Percentiles rank a stretch among this genome's conserved stretches.
These are phyloP conservation scores for Fusarium caatingaense DNA, from an alignment of 2,329 filamentous ascomycete species.

Conservation along the genomic window DNA sequence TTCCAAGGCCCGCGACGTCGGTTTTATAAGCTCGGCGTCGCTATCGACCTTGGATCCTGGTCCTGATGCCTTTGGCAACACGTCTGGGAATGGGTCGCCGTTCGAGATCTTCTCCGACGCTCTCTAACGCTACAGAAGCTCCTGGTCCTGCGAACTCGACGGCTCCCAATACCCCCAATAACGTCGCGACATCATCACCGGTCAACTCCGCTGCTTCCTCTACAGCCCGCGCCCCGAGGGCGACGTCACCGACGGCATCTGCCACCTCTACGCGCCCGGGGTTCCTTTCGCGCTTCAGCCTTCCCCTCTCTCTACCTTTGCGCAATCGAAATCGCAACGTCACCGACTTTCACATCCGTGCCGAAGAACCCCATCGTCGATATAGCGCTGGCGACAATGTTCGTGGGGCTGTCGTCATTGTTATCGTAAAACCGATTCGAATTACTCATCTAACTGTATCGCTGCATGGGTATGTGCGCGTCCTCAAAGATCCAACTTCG, in stretches of 20 bases:
- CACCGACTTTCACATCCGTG: slow-evolving; percentile 81
- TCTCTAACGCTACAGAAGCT: slow-evolving; percentile 57
- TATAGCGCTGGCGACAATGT: slow-evolving; percentile 82
- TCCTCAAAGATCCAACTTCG: slow-evolving; percentile 76
- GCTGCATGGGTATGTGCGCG: slow-evolving; percentile 82
- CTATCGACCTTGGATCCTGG: slow-evolving; percentile 41
- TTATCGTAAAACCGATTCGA: slow-evolving; percentile 77
- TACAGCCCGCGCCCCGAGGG: slow-evolving; percentile 38
- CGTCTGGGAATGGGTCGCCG: slow-evolving; percentile 47
- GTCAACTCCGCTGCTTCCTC: slow-evolving; percentile 53
- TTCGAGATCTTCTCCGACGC: slow-evolving; percentile 45
- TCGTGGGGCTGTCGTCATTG: slow-evolving; percentile 77
- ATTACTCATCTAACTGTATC: slow-evolving; percentile 84
- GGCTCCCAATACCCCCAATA: slow-evolving; percentile 55
- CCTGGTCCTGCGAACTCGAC: slow-evolving; percentile 48
- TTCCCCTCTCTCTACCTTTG: slow-evolving; percentile 62
- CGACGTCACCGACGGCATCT: slow-evolving; percentile 41
- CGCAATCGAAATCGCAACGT: slow-evolving; percentile 71
- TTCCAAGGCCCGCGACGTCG: slow-evolving; percentile 37
- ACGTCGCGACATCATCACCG: slow-evolving; percentile 50
- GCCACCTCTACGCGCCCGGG: slow-evolving; percentile 46
- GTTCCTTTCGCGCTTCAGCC: slow-evolving; percentile 65
- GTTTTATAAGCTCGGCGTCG: slow-evolving; percentile 34
- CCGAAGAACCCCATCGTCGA: slow-evolving; percentile 80
- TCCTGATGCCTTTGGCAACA: slow-evolving; percentile 45